Evolutionary conservation across 1,284 basidiomycete genomes (phyloP).

Genomic region (Cryptococcus sp.): DNA sequence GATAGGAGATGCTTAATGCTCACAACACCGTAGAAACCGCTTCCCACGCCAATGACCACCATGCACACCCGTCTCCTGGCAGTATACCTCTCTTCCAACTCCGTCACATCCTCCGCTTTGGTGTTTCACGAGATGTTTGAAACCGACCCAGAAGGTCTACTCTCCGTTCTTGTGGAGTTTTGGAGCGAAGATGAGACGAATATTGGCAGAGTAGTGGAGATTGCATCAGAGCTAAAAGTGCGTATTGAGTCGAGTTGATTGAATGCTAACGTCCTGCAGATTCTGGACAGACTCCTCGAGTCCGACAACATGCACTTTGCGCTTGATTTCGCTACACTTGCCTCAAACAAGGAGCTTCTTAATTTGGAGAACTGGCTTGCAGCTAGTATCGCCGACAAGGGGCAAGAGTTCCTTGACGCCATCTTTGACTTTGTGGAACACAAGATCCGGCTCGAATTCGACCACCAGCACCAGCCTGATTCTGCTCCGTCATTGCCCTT

Average conservation of each 20-base stretch:
- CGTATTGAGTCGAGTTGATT: conserved; percentile 26
- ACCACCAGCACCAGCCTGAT: conserved; percentile 76
- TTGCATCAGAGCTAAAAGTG: conserved; percentile 92
- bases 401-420: conserved; percentile 81
- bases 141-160: conserved; percentile 79
- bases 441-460: conserved; percentile 85
- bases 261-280: conserved; percentile 58
- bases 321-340: conserved; percentile 89
- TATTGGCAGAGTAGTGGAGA: conserved; percentile 90
- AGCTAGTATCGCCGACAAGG: conserved; percentile 77
- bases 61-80: conserved; percentile 82
- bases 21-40: conserved; percentile 66
- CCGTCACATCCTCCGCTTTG: conserved; percentile 90
- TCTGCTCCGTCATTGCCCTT: conserved; percentile 61
- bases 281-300: conserved; percentile 84
- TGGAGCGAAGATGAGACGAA: conserved; percentile 92
- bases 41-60: conserved; percentile 82
- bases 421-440: conserved; percentile 84
- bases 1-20: background rate
- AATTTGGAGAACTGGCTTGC: conserved; percentile 96
- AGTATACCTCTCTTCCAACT: conserved; percentile 75
- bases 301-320: conserved; percentile 77
- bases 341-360: conserved; percentile 88
- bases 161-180: conserved; percentile 84
- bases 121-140: conserved; percentile 97